Conservation (phyloP, 2,329 filamentous ascomycete genomes). For the Xylariaceae sp. region DNA sequence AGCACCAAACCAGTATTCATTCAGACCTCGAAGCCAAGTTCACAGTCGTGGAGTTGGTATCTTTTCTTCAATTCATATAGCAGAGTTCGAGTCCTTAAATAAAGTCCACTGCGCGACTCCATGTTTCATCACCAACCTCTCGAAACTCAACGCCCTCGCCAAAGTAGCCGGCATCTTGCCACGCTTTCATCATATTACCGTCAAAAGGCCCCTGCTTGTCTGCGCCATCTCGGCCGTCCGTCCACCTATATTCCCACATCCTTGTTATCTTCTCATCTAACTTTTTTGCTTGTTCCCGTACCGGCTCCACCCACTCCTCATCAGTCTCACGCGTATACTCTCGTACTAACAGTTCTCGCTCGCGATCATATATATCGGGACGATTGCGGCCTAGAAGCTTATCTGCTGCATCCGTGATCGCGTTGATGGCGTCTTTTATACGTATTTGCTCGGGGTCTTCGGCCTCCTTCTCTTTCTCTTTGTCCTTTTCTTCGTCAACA, state of each 20-base stretch:
- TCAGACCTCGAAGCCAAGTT: no score
- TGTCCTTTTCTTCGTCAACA: conserved; percentile 57
- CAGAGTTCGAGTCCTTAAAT: no score
- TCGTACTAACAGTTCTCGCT: conserved; percentile 81
- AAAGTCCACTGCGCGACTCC: conserved; percentile 60
- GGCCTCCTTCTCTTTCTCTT: conserved; percentile 61
- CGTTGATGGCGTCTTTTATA: conserved; percentile 76
- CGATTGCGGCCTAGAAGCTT: conserved; percentile 83
- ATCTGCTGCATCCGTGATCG: conserved; percentile 89
- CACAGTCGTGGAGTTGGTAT: no score
- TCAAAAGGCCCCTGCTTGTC: conserved; percentile 88
- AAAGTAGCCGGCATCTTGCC: conserved; percentile 93
- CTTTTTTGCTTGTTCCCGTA: conserved; percentile 34
- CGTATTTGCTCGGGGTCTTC: conserved; percentile 73
- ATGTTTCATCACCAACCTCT: conserved; percentile 60
- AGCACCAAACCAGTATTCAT: no score
- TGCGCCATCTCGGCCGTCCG: conserved; percentile 81
- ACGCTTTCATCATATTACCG: conserved; percentile 82
- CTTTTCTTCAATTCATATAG: no score
- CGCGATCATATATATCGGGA: conserved; percentile 89
- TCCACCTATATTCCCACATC: conserved; percentile 94
- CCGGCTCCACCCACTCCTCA: conserved; percentile 74
- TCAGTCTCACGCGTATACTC: conserved; percentile 87
- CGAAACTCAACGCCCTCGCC: conserved; percentile 85
- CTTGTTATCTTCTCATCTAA: conserved; percentile 38